phyloP scores from a whole-genome alignment of 306 rosid species.

The Cyamopsis tetragonoloba region DNA sequence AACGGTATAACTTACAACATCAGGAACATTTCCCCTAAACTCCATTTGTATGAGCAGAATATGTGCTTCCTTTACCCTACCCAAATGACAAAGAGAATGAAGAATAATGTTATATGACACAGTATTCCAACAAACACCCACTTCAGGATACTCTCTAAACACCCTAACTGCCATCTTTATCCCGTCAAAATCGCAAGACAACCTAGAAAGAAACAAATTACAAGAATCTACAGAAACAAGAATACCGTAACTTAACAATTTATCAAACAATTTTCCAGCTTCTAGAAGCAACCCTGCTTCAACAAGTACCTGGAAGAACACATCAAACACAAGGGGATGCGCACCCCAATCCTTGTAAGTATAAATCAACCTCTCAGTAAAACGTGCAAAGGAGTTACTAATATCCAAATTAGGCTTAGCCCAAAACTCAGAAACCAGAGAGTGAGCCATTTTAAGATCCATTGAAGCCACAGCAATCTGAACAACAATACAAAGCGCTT shows the following conservation, averaged over 20 bases:
- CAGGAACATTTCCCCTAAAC: conserved; percentile 54
- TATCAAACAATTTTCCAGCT: conserved; percentile 60
- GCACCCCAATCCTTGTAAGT: conserved; percentile 85
- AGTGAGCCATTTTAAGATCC: conserved; percentile 59
- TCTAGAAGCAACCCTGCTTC: conserved; percentile 55
- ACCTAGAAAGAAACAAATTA: conserved; percentile 59
- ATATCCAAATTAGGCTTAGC: conserved; percentile 41
- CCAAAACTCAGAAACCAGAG: conserved; percentile 60
- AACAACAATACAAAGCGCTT: conserved; percentile 66
- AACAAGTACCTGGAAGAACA: conserved; percentile 71
- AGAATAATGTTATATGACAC: conserved; percentile 63
- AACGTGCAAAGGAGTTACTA: conserved; percentile 29
- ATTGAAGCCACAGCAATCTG: conserved; percentile 63
- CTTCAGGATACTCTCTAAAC: conserved; percentile 55
- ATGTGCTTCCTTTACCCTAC: conserved; percentile 73
- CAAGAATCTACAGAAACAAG: conserved; percentile 68
- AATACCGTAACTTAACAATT: conserved; percentile 59
- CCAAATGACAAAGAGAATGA: conserved; percentile 56
- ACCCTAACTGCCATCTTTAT: conserved; percentile 42
- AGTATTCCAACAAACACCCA: conserved; percentile 70
- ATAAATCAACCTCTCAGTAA: conserved; percentile 60
- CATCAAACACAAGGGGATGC: conserved; percentile 69
- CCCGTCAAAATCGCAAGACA: conserved; percentile 41
- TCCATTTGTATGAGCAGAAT: conserved; percentile 70
- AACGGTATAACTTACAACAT: conserved; percentile 77